phyloP scores from a whole-genome alignment of 208 protist species.

The Trypanosoma lewisi region DNA sequence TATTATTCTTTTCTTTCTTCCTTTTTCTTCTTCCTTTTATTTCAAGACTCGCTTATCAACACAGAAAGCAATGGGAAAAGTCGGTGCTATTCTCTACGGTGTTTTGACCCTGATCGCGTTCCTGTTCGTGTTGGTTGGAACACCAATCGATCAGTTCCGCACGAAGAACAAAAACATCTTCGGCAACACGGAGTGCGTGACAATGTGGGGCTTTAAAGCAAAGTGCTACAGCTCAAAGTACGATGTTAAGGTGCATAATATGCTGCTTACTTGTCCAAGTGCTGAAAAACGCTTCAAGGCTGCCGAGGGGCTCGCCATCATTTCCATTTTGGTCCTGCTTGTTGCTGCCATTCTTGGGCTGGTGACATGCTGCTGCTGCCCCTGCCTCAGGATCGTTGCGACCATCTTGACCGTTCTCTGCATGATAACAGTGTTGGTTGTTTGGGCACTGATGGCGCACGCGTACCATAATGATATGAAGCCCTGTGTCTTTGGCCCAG shows the following conservation, averaged over 20 bases:
- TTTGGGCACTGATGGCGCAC: constrained; percentile 39
- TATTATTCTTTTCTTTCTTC: neutral
- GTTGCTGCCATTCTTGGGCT: constrained; percentile 24
- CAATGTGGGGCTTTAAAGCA: constrained; percentile 41
- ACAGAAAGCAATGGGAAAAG: constrained; percentile 16
- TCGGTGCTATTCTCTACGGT: constrained; percentile 30
- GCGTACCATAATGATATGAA: constrained; percentile 28
- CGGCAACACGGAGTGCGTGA: constrained; percentile 41
- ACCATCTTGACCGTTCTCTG: constrained; percentile 31
- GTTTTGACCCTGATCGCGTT: constrained; percentile 40
- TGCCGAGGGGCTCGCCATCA: constrained; percentile 40
- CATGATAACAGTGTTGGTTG: constrained; percentile 17
- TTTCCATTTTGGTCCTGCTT: constrained; percentile 26
- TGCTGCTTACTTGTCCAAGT: constrained; percentile 30
- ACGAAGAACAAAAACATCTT: constrained; percentile 14
- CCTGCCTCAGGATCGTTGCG: constrained; percentile 34
- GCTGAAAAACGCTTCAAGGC: constrained; percentile 39
- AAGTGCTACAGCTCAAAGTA: constrained; percentile 34
- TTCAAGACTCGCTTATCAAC: neutral
- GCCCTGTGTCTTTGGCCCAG: constrained; percentile 12
- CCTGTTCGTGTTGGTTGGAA: constrained; percentile 44
- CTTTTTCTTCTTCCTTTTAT: constrained; percentile 1
- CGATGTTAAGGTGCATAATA: neutral
- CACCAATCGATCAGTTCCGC: constrained; percentile 47
- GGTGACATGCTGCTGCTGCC: constrained; percentile 40